These are phyloP conservation scores for Dissophora ornata DNA, from an alignment of 192 early-diverging fungal genomes.

Conservation along the genomic window DNA sequence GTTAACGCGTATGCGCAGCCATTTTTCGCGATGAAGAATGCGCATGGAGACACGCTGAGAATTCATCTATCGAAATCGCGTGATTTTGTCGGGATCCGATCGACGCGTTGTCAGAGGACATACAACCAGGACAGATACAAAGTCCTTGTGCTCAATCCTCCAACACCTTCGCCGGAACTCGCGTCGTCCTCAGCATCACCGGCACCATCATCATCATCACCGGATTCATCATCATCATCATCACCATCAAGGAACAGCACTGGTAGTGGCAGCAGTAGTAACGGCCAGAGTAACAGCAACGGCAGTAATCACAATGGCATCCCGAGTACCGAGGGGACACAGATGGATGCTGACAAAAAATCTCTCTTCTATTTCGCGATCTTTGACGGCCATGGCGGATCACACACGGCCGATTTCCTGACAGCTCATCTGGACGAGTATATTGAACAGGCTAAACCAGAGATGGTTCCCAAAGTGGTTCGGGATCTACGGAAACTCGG, in stretches of 20 bases:
- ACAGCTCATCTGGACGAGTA: slow-evolving; percentile 60
- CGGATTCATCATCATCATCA: too few species aligned
- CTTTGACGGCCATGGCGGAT: slow-evolving; percentile 68
- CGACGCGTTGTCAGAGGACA: slow-evolving; percentile 64
- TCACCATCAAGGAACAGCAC: slow-evolving; percentile 1
- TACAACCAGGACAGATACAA: slow-evolving; percentile 68
- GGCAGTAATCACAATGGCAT: not conserved
- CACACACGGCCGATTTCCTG: slow-evolving; percentile 58
- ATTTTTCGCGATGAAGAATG: slow-evolving; percentile 46
- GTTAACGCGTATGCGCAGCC: slow-evolving; percentile 20
- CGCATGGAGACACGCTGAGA: slow-evolving; percentile 54
- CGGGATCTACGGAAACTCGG: slow-evolving; percentile 53
- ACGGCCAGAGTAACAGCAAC: slow-evolving; percentile 1
- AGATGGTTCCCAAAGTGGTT: slow-evolving; percentile 54
- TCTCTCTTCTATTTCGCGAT: slow-evolving; percentile 64
- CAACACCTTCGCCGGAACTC: slow-evolving; percentile 23
- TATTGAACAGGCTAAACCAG: slow-evolving; percentile 56
- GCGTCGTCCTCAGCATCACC: slow-evolving; percentile 1
- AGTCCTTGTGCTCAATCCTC: slow-evolving; percentile 55
- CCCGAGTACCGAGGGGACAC: not conserved
- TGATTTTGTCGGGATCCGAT: slow-evolving; percentile 62
- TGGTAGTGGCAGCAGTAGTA: slow-evolving; percentile 10
- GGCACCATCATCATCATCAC: too few species aligned
- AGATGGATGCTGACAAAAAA: slow-evolving; percentile 49
- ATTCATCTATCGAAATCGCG: slow-evolving; percentile 58